phyloP scores from a whole-genome alignment of 2,329 filamentous ascomycete species.

The Phoma sp. region DNA sequence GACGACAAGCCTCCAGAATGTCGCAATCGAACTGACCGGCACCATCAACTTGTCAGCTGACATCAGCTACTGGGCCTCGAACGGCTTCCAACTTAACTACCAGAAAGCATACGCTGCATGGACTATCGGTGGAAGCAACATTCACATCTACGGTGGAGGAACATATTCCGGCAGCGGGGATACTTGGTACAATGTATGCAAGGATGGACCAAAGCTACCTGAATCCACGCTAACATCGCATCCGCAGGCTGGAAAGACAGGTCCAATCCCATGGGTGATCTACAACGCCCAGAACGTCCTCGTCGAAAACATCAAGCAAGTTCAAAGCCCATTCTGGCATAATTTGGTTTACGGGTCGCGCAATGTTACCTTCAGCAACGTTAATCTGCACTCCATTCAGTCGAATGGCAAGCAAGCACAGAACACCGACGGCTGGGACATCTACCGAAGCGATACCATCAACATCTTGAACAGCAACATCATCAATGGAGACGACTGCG shows the following conservation, averaged over 20 bases:
- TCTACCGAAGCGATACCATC: constrained; percentile 66
- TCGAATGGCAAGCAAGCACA: constrained; percentile 62
- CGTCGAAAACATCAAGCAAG: constrained; percentile 66
- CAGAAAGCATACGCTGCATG: constrained; percentile 74
- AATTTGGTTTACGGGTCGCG: constrained; percentile 71
- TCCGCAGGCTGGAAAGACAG: constrained; percentile 1
- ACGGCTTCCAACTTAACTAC: constrained; percentile 69
- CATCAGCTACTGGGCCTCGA: constrained; percentile 71
- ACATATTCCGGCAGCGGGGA: constrained; percentile 71
- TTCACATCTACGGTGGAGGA: constrained; percentile 73
- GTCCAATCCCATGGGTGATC: constrained; percentile 5
- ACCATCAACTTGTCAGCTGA: constrained; percentile 70
- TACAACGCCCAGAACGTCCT: constrained; percentile 55
- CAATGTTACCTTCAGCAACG: constrained; percentile 69
- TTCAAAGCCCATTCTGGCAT: constrained; percentile 69
- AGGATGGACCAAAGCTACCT: constrained; percentile 64
- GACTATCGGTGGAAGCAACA: constrained; percentile 69
- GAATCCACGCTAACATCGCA: constrained; percentile 62
- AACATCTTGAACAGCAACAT: constrained; percentile 71
- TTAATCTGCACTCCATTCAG: constrained; percentile 65
- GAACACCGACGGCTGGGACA: constrained; percentile 72
- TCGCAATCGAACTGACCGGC: constrained; percentile 65
- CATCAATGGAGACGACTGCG: constrained; percentile 73
- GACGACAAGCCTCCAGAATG: constrained; percentile 67
- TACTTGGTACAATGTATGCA: constrained; percentile 69